These are phyloP conservation scores for Ilex paraguariensis DNA, from an alignment of 305 asterid genomes.

Conservation along the genomic window DNA sequence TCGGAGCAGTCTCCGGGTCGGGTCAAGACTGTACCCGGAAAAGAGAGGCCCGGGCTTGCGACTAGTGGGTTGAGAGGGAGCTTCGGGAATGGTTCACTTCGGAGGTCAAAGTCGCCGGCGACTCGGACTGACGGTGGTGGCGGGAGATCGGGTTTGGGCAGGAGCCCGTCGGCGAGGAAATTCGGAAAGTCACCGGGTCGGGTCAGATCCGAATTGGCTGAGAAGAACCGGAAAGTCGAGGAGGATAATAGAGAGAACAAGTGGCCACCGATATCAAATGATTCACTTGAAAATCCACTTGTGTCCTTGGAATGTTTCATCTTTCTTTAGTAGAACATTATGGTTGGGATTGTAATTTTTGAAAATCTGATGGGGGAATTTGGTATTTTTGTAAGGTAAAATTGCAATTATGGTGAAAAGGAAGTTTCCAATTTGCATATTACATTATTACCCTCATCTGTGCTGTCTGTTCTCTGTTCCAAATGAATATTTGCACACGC, in stretches of 20 bases:
- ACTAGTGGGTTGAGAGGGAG: slow-evolving; percentile 19
- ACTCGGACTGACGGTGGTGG: slow-evolving; percentile 17
- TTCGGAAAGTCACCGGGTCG: slow-evolving; percentile 35
- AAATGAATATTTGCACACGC: too few species aligned
- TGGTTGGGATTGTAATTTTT: slow-evolving; percentile 1
- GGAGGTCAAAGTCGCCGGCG: slow-evolving; percentile 37
- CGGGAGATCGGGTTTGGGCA: slow-evolving; percentile 10
- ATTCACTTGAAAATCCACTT: slow-evolving; percentile 81
- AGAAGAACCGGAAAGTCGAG: slow-evolving; percentile 37
- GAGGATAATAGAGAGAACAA: slow-evolving; percentile 20
- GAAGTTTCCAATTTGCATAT: too few species aligned
- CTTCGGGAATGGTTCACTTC: slow-evolving; percentile 18
- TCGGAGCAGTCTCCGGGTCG: slow-evolving; percentile 31
- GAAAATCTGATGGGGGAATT: too few species aligned
- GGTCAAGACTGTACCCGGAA: slow-evolving; percentile 14
- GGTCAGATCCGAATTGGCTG: slow-evolving; percentile 47
- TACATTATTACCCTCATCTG: too few species aligned
- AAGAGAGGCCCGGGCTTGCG: slow-evolving; percentile 1
- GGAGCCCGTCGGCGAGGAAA: slow-evolving; percentile 24
- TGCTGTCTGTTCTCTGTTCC: too few species aligned
- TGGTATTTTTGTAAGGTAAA: too few species aligned
- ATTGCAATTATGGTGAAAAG: too few species aligned
- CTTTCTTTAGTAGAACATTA: slow-evolving; percentile 42
- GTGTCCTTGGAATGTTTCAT: slow-evolving; percentile 92
- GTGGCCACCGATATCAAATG: slow-evolving; percentile 47